Percentiles rank a stretch among this genome's conserved stretches.
Evolutionary conservation across 306 rosid genomes (phyloP).

Genomic region (Quillaja saponaria): DNA sequence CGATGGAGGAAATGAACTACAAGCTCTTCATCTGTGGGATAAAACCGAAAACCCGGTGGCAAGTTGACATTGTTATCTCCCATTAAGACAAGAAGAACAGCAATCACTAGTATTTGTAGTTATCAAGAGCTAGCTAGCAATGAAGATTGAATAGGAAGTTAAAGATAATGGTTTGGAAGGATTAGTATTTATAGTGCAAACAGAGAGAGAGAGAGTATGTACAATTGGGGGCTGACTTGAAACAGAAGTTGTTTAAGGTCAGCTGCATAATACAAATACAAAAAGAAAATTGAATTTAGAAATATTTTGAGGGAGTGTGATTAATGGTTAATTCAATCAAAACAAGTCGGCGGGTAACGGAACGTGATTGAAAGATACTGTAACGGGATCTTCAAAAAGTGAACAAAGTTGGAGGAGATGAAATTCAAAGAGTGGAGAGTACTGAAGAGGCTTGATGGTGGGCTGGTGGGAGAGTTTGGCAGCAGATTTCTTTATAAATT

Average conservation of each 20-base stretch:
- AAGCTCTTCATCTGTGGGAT: conserved; percentile 92
- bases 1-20: conserved; percentile 90
- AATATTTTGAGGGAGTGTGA: no score
- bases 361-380: conserved; percentile 30
- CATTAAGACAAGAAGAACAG: conserved; percentile 33
- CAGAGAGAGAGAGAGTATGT: conserved; percentile 22
- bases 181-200: conserved; percentile 51
- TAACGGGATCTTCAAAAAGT: conserved; percentile 32
- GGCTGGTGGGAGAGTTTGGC: conserved; percentile 12
- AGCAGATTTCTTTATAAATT: background rate
- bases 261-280: background rate
- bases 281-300: background rate
- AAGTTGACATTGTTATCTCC: conserved; percentile 66
- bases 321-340: background rate
- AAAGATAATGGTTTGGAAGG: conserved; percentile 19
- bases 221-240: conserved; percentile 42
- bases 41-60: conserved; percentile 90
- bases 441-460: background rate
- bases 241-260: conserved; percentile 42
- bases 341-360: conserved; percentile 50
- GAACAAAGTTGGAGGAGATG: conserved; percentile 12
- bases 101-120: no score
- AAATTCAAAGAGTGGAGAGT: no score
- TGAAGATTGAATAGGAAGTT: conserved; percentile 17
- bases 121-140: background rate